Base-by-base conservation (phyloP, 805 yeast genomes). In the Kluyveromyces starmeri region DNA sequence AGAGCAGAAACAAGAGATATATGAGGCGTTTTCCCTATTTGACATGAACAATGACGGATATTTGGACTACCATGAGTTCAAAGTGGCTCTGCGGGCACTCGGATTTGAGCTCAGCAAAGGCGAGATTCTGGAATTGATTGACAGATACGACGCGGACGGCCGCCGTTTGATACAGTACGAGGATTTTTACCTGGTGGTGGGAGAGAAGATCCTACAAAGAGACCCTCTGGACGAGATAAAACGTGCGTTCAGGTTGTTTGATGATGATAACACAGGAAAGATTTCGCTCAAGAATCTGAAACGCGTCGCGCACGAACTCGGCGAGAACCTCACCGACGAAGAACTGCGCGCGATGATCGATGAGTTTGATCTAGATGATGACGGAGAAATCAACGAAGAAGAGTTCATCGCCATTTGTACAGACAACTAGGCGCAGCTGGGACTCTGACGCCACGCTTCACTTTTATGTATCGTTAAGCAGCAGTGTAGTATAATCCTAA, bases 261-360 rank as follows among this genome's bases (percentile, higher is more conserved):
- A 88, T 48, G 88, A 82, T 40, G 96, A 85, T 47, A 69, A 68
- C 33, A 85, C 94, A 0, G 96, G 96, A 0, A 82, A 79, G 53
- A 86, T 88, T 43, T 74, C 82, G 37, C 64, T 89, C 32, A 71
- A 88, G 44, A 83, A 86, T 52, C 68, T 92, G 39, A 74, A 94
- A 56, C 71, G 92, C 41, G 95, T 89, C 2, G 92, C 96, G 8
- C 82, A 83, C 47, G 96, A 89, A 45, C 62, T 92, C 38, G 96
- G 96, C 2, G 98, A 92, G 57, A 83, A 80, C 47, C 63, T 92
- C 38, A 78, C 84, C 5, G 99, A 92, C 46, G 95, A 85, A 39
- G 98, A 92, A 52, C 65, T 92, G 34, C 71, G 83, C 45, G 96
- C 96, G 4, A 92, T 92, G 98, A 92, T 92, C 44, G 95, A 88